Conservation (phyloP, 108 stramenopile species). For the Nitzschia putrida region DNA sequence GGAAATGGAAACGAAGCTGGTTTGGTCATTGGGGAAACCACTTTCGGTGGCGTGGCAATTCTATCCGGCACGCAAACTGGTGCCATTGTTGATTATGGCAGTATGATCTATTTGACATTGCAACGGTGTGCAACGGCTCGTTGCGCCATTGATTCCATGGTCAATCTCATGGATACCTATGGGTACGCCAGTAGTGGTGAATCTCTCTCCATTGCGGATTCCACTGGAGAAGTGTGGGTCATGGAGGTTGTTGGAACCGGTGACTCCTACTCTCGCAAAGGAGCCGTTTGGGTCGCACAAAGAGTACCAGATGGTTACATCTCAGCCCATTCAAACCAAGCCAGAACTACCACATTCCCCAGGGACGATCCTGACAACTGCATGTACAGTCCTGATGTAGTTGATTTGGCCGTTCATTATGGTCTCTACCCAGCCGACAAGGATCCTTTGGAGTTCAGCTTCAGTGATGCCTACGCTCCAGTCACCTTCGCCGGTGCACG, state of each 20-base stretch:
- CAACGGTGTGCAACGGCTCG: conserved; percentile 61
- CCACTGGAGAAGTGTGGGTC: conserved; percentile 71
- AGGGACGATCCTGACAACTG: conserved; percentile 51
- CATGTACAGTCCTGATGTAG: too few relatives aligned
- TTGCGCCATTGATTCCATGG: conserved; percentile 67
- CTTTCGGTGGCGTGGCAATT: conserved; percentile 64
- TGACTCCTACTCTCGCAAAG: conserved; percentile 31
- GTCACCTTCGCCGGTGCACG: conserved; percentile 47
- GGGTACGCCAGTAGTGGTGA: conserved; percentile 78
- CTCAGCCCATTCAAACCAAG: conserved; percentile 76
- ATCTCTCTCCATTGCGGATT: conserved; percentile 64
- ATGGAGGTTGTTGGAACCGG: conserved; percentile 77
- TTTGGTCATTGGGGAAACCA: conserved; percentile 74
- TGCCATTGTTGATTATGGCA: conserved; percentile 71
- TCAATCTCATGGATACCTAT: conserved; percentile 46
- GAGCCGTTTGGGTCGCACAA: conserved; percentile 76
- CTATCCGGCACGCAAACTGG: conserved; percentile 39
- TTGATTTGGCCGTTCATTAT: conserved; percentile 63
- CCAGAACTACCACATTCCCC: conserved; percentile 59
- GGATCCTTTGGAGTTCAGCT: conserved; percentile 46
- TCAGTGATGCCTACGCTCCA: conserved; percentile 70
- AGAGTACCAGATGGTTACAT: conserved; percentile 57
- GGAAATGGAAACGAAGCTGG: conserved; percentile 75
- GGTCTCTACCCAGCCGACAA: conserved; percentile 49
- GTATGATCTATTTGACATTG: conserved; percentile 71